Conservation (phyloP, 78 protist species). For the slime mould (Dictyostelium discoideum) region DNA sequence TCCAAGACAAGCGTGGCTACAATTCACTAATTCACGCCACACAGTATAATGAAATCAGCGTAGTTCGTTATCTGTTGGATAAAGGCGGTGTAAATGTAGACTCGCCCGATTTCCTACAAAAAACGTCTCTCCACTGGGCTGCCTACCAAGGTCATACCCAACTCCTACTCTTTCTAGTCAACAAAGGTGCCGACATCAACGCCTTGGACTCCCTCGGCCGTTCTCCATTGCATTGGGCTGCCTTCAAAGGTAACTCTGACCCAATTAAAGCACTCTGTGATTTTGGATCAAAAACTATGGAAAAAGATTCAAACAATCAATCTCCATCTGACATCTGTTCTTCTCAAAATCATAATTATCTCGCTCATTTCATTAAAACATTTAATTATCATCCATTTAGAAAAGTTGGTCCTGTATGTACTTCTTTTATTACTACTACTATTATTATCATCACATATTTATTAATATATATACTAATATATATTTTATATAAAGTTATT, state of each 20-base stretch:
- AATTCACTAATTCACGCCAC: conserved; percentile 54
- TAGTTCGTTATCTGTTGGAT: conserved; percentile 53
- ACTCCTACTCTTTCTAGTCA: conserved; percentile 26
- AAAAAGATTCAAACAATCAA: conserved; percentile 40
- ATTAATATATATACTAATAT: too few species aligned
- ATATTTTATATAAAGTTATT: too few species aligned
- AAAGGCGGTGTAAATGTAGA: conserved; percentile 49
- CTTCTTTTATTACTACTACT: too few species aligned
- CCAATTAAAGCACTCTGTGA: conserved; percentile 49
- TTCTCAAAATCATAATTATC: conserved; percentile 9
- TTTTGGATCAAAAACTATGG: conserved; percentile 14
- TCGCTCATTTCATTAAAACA: not conserved
- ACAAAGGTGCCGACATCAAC: conserved; percentile 70
- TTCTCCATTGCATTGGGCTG: conserved; percentile 83
- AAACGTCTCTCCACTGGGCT: conserved; percentile 85
- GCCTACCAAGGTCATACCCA: conserved; percentile 82
- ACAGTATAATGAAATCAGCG: conserved; percentile 44
- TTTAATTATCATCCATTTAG: conserved; percentile 47
- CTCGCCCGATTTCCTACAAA: conserved; percentile 52
- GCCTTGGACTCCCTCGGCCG: conserved; percentile 48
- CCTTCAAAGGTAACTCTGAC: conserved; percentile 54
- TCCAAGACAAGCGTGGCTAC: conserved; percentile 76
- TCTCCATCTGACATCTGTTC: conserved; percentile 14
- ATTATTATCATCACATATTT: too few species aligned
- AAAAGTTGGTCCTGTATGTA: conserved; percentile 55